Conservation (phyloP, 768 basidiomycete species). For the Inosperma sp. region DNA sequence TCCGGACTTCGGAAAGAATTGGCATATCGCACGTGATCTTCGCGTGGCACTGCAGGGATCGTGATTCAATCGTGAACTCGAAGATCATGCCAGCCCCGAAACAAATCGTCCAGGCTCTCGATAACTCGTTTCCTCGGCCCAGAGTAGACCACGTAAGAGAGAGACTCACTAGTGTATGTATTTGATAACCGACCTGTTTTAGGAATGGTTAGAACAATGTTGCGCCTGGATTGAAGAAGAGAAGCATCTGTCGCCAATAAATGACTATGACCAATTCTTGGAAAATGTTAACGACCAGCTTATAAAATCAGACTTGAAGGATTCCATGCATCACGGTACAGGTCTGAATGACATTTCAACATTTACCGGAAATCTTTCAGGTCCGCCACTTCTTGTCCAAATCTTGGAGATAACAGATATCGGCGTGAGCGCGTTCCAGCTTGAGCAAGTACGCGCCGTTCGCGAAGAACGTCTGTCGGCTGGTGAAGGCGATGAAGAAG, state of each 20-base stretch:
- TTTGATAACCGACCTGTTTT: conserved; percentile 5
- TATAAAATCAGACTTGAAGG: conserved; percentile 63
- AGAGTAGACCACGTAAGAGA: conserved; percentile 54
- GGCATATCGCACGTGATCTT: conserved; percentile 15
- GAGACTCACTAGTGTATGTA: not conserved
- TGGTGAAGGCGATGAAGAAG: conserved; percentile 40
- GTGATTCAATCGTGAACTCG: conserved; percentile 11
- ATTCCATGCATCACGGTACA: conserved; percentile 67
- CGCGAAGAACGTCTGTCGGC: conserved; percentile 60
- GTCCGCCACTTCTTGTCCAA: conserved; percentile 65
- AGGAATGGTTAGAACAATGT: conserved; percentile 79
- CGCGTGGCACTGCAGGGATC: too few species aligned
- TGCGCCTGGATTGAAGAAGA: conserved; percentile 57
- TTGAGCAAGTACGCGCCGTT: conserved; percentile 65
- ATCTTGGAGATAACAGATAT: conserved; percentile 78
- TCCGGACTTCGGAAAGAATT: not conserved
- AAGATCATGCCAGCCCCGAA: conserved; percentile 20
- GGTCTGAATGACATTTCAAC: conserved; percentile 54
- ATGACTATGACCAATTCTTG: conserved; percentile 49
- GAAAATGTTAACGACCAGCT: conserved; percentile 59
- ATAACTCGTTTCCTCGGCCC: conserved; percentile 54
- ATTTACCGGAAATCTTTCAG: conserved; percentile 33
- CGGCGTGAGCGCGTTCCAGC: conserved; percentile 73
- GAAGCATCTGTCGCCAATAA: conserved; percentile 41
- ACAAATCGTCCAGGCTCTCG: conserved; percentile 49